A percentile compares a stretch with the other conserved stretches of the same genome.
These are phyloP conservation scores for Candida silvatica DNA, from an alignment of 805 yeast genomes.

Conservation along the genomic window DNA sequence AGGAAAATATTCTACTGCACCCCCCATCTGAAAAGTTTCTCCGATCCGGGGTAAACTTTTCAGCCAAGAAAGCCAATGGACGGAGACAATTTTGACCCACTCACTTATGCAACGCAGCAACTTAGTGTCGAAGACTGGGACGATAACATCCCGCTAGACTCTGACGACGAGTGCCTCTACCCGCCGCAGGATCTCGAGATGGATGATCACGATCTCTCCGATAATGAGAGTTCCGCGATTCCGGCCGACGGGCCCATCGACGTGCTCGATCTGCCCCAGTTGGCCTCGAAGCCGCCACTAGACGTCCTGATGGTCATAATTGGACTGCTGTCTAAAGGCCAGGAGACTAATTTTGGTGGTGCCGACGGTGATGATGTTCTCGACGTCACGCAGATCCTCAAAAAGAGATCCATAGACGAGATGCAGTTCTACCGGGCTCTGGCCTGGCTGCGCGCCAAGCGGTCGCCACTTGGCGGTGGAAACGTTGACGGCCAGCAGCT, in stretches of 20 bases:
- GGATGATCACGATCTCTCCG: not conserved
- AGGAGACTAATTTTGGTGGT: slow-evolving; percentile 38
- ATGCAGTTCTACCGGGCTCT: slow-evolving; percentile 21
- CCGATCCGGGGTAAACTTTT: no score
- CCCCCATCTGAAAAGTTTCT: no score
- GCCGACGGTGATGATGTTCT: slow-evolving; percentile 2
- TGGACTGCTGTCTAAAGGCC: slow-evolving; percentile 38
- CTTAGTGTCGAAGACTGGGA: not conserved
- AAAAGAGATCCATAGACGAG: slow-evolving; percentile 25
- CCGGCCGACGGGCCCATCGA: slow-evolving; percentile 24
- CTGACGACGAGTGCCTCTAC: no score
- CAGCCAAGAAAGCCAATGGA: no score
- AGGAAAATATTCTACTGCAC: no score
- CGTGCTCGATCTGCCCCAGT: slow-evolving; percentile 49
- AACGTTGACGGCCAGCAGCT: slow-evolving; percentile 7
- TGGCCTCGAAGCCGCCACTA: slow-evolving; percentile 38
- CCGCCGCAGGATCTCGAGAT: not conserved
- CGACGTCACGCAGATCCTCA: slow-evolving; percentile 15
- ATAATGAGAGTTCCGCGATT: not conserved
- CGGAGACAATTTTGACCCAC: not conserved
- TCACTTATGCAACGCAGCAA: not conserved
- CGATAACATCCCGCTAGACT: not conserved
- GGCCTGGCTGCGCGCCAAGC: slow-evolving; percentile 35
- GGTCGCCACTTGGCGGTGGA: slow-evolving; percentile 24
- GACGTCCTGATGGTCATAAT: slow-evolving; percentile 36